These are phyloP conservation scores for Leccinum variicolor DNA, from an alignment of 768 basidiomycete genomes.

Conservation along the genomic window DNA sequence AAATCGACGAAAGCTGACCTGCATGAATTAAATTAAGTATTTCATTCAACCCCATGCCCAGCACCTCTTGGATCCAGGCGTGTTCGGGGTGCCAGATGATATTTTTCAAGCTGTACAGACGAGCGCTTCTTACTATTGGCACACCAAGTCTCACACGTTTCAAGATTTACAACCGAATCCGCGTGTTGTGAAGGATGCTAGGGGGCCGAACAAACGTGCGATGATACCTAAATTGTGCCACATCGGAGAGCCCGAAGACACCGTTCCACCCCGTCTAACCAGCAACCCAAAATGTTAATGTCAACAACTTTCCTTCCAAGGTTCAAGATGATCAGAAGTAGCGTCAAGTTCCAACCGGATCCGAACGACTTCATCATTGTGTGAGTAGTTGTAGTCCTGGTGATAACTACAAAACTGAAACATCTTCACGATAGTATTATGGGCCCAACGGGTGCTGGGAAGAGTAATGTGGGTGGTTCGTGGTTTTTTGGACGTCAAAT, in stretches of 20 bases:
- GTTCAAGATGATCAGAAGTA: not conserved
- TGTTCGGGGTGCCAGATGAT: too few species aligned
- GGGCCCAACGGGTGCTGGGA: slow-evolving; percentile 26
- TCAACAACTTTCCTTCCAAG: not conserved
- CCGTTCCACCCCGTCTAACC: not conserved
- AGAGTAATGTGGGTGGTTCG: slow-evolving; percentile 17
- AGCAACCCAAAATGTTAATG: not conserved
- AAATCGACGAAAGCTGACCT: too few species aligned
- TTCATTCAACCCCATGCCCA: too few species aligned
- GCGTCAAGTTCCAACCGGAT: slow-evolving; percentile 8
- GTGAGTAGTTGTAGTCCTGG: not conserved
- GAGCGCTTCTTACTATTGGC: too few species aligned
- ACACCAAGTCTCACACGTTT: too few species aligned
- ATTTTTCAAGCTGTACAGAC: too few species aligned
- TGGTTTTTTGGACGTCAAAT: not conserved
- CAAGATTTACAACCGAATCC: too few species aligned
- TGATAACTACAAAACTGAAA: not conserved
- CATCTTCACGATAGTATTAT: slow-evolving; percentile 8
- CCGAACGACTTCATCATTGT: slow-evolving; percentile 12
- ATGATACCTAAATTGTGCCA: not conserved
- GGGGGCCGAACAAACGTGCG: not conserved
- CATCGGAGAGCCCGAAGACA: not conserved
- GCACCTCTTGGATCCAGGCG: too few species aligned
- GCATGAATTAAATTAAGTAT: too few species aligned
- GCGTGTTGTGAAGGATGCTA: not conserved